Conservation (phyloP, 2,329 filamentous ascomycete species). For the Zymoseptoria passerinii region DNA sequence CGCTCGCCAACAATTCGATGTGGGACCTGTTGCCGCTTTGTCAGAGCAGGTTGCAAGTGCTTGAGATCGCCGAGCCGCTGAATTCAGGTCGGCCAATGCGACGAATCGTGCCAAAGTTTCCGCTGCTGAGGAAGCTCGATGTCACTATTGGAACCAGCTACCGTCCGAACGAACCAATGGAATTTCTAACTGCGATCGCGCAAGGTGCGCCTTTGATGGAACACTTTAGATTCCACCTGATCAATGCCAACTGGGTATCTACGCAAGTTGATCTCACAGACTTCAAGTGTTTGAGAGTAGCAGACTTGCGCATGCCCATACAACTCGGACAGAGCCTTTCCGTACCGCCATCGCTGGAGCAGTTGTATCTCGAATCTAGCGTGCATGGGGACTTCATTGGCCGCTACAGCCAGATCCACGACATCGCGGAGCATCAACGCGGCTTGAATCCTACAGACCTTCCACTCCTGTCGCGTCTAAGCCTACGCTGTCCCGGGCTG, state of each 20-base stretch:
- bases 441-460: neutral
- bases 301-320: conserved; percentile 4
- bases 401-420: neutral
- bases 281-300: neutral
- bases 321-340: neutral
- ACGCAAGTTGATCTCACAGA: neutral
- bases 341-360: conserved; percentile 5
- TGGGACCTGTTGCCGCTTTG: conserved; percentile 1
- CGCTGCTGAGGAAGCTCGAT: conserved; percentile 1
- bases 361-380: neutral
- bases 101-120: neutral
- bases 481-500: neutral
- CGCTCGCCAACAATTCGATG: conserved; percentile 9
- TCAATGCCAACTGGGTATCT: neutral
- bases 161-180: neutral
- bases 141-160: neutral
- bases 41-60: conserved; percentile 2
- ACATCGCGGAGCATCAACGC: neutral
- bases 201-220: neutral
- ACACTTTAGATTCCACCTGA: neutral
- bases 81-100: neutral
- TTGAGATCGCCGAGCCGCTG: conserved; percentile 3
- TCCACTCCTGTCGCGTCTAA: neutral
- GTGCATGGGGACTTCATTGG: neutral
- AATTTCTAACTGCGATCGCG: neutral